Conservation (phyloP, 2,329 filamentous ascomycete genomes). For the Fusarium longipes region DNA sequence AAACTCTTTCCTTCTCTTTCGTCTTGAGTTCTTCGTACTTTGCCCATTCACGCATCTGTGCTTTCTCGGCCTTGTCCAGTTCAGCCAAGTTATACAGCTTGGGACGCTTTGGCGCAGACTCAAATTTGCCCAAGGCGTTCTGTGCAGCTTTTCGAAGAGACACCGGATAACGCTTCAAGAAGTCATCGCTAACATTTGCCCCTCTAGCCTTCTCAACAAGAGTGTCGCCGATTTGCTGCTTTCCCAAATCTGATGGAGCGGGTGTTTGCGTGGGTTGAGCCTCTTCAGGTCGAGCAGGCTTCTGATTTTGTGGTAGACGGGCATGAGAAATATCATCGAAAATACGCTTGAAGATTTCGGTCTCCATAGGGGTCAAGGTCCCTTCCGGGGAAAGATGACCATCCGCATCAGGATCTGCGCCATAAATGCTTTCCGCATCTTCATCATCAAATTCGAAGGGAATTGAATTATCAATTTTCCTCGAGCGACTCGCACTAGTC, state of each 20-base stretch:
- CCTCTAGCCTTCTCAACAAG: conserved; percentile 51
- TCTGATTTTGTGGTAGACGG: conserved; percentile 48
- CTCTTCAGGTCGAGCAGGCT: conserved; percentile 21
- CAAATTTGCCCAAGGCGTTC: conserved; percentile 54
- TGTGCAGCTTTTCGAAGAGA: conserved; percentile 56
- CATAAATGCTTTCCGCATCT: conserved; percentile 46
- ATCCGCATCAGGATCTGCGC: conserved; percentile 16
- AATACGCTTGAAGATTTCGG: conserved; percentile 69
- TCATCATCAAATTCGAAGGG: conserved; percentile 66
- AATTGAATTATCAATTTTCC: conserved; percentile 54
- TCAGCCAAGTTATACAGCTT: conserved; percentile 46
- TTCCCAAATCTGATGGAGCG: neutral
- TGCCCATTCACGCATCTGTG: conserved; percentile 51
- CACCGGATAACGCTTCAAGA: conserved; percentile 53
- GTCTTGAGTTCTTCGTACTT: conserved; percentile 54
- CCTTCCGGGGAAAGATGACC: conserved; percentile 42
- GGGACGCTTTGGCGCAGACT: conserved; percentile 46
- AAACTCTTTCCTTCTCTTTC: conserved; percentile 64
- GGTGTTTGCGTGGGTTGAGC: conserved; percentile 3
- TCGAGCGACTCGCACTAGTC: conserved; percentile 23
- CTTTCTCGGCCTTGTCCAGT: conserved; percentile 48
- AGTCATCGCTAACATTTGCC: conserved; percentile 50
- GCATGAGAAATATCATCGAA: conserved; percentile 57
- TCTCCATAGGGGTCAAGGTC: conserved; percentile 69
- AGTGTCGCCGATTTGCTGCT: conserved; percentile 41